Conservation (phyloP, 2,329 filamentous ascomycete species). For the Cladosporium sp. region DNA sequence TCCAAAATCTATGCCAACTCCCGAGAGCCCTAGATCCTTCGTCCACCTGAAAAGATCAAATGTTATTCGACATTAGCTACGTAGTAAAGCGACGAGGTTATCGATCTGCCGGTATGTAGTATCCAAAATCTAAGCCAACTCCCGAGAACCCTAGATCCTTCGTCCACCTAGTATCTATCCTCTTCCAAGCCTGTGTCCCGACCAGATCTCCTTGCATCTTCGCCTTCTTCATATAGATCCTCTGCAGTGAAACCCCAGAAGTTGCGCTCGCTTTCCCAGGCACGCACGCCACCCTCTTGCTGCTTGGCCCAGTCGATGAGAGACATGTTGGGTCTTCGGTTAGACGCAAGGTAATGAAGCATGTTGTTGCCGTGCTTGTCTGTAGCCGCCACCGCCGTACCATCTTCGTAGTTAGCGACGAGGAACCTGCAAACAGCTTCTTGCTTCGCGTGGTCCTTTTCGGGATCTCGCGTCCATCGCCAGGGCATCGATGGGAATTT, state of each 20-base stretch:
- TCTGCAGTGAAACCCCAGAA: not conserved
- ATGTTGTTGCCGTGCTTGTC: constrained; percentile 4
- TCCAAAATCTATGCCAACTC: no score
- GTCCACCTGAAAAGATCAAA: no score
- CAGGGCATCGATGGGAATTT: no score
- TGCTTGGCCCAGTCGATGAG: constrained; percentile 2
- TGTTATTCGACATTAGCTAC: no score
- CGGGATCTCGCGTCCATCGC: not conserved
- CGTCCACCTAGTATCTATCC: no score
- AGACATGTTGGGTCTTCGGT: not conserved
- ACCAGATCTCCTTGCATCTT: not conserved
- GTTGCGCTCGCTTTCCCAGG: not conserved
- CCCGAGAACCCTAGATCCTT: no score
- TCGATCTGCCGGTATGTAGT: no score
- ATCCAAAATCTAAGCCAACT: no score
- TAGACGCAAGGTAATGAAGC: not conserved
- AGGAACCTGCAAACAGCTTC: not conserved
- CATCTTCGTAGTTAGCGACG: not conserved
- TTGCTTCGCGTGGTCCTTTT: not conserved
- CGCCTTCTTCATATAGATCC: not conserved
- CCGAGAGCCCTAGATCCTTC: no score
- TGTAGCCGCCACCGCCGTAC: not conserved
- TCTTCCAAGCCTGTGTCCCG: no score
- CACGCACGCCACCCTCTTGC: not conserved
- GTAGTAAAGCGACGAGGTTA: no score